Percentiles rank a stretch among this genome's conserved stretches.
These are phyloP conservation scores for Aspergillus heteromorphus DNA, from an alignment of 495 filamentous ascomycete genomes.

Conservation along the genomic window DNA sequence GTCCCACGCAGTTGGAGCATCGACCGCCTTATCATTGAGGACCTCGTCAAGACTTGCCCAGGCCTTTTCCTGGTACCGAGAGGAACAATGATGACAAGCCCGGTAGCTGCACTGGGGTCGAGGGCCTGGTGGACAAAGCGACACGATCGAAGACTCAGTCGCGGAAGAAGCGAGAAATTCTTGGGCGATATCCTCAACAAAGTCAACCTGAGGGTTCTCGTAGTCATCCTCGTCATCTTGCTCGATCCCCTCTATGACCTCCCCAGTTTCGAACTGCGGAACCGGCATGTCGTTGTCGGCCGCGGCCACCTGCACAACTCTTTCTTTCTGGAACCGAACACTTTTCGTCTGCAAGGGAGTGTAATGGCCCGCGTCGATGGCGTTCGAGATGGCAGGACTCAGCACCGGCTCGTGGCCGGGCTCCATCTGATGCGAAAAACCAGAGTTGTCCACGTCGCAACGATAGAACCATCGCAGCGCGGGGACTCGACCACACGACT, in stretches of 20 bases:
- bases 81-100: slow-evolving; percentile 48
- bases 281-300: background rate
- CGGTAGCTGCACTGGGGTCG: slow-evolving; percentile 41
- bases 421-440: slow-evolving; percentile 11
- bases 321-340: slow-evolving; percentile 32
- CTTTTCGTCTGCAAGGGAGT: slow-evolving; percentile 41
- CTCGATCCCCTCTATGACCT: background rate
- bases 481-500: slow-evolving; percentile 41
- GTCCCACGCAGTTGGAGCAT: slow-evolving; percentile 12
- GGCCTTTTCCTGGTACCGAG: slow-evolving; percentile 35
- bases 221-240: background rate
- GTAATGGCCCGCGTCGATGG: slow-evolving; percentile 48
- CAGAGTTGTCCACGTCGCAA: slow-evolving; percentile 53
- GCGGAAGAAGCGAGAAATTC: background rate
- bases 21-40: slow-evolving; percentile 18
- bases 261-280: background rate
- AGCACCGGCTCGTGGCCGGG: slow-evolving; percentile 30
- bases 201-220: background rate
- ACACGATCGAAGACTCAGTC: slow-evolving; percentile 11
- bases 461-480: slow-evolving; percentile 60
- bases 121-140: slow-evolving; percentile 21
- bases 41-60: slow-evolving; percentile 47
- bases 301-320: slow-evolving; percentile 20
- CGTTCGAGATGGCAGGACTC: slow-evolving; percentile 31
- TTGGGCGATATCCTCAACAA: background rate